phyloP scores from a whole-genome alignment of 352 stramenopile species.

The Pythium chondricola region DNA sequence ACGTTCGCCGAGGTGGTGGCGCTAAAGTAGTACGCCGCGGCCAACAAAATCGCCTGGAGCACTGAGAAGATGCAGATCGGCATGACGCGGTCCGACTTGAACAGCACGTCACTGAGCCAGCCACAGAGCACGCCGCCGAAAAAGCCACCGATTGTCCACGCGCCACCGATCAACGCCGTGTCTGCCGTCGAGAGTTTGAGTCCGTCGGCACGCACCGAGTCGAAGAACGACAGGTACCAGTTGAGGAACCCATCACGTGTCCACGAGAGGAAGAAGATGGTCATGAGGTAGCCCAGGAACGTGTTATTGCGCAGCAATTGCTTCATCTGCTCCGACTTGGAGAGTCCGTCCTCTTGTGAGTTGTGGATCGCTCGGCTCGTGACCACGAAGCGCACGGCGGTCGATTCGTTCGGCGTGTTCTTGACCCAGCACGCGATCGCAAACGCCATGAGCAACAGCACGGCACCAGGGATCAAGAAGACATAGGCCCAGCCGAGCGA shows the following conservation, averaged over 20 bases:
- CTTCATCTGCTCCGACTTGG: constrained; percentile 45
- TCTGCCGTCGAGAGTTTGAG: constrained; percentile 37
- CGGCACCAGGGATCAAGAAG: constrained; percentile 50
- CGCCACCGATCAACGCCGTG: constrained; percentile 58
- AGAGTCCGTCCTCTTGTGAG: constrained; percentile 9
- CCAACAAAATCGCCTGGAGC: constrained; percentile 46
- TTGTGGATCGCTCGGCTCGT: constrained; percentile 5
- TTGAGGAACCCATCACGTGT: constrained; percentile 65
- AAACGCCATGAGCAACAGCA: constrained; percentile 49
- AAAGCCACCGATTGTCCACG: constrained; percentile 72
- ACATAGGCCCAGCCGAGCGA: constrained; percentile 62
- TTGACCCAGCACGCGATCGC: constrained; percentile 51
- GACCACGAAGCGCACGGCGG: constrained; percentile 18
- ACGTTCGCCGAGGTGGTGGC: constrained; percentile 37
- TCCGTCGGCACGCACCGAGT: constrained; percentile 34
- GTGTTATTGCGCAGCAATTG: constrained; percentile 49
- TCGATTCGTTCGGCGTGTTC: constrained; percentile 46
- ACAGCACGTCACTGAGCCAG: constrained; percentile 66
- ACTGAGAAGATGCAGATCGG: constrained; percentile 73
- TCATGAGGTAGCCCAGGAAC: constrained; percentile 57
- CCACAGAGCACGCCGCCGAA: constrained; percentile 63
- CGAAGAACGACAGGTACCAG: constrained; percentile 75
- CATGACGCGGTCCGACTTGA: constrained; percentile 56
- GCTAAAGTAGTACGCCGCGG: constrained; percentile 50
- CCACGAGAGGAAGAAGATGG: constrained; percentile 73